A percentile compares a stretch with the other conserved stretches of the same genome.
Conservation (phyloP, 441 rosid species). For the Biscutella laevigata region DNA sequence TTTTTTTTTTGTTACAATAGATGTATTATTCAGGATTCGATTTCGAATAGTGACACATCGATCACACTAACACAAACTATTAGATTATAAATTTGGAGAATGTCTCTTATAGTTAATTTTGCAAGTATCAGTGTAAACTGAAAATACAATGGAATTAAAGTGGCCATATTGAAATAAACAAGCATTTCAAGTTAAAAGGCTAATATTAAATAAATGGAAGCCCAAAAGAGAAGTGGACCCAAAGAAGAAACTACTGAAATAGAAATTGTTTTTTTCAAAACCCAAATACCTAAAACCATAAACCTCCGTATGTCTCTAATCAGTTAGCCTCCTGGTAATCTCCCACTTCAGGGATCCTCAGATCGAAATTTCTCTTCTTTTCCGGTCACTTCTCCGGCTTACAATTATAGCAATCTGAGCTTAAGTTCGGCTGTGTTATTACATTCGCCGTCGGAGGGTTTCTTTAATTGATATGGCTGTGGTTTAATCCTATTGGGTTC, state of each 20-base stretch:
- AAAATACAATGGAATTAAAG: neutral
- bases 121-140: neutral
- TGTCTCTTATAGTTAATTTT: too few species aligned
- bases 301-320: slow-evolving; percentile 19
- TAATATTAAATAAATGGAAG: neutral
- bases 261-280: neutral
- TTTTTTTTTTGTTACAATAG: neutral
- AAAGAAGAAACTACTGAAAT: neutral
- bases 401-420: neutral
- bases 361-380: slow-evolving; percentile 19
- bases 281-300: slow-evolving; percentile 23
- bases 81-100: too few species aligned
- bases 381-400: slow-evolving; percentile 14
- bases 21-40: too few species aligned
- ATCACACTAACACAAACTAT: too few species aligned
- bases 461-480: neutral
- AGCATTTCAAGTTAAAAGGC: neutral
- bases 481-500: slow-evolving; percentile 5
- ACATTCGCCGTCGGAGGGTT: neutral
- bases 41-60: too few species aligned
- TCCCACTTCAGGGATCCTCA: slow-evolving; percentile 18
- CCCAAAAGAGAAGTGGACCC: slow-evolving; percentile 4
- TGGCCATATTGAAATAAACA: neutral
- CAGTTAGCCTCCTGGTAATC: slow-evolving; percentile 14
- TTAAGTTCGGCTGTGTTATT: neutral